Base-by-base conservation (phyloP, 768 basidiomycete genomes). In the Psilocybe azurescens region DNA sequence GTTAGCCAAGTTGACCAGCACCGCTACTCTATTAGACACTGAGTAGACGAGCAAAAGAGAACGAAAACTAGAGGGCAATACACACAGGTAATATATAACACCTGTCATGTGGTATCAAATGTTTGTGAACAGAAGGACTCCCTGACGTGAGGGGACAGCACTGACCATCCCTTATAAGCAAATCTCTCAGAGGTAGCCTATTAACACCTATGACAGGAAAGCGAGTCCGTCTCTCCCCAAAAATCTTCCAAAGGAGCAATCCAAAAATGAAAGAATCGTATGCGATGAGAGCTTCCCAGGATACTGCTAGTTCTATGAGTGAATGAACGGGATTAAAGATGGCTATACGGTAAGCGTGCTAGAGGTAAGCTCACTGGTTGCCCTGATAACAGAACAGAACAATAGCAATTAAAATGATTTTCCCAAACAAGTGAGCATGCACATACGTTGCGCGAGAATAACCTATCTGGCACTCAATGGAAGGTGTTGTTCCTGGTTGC, bases 231-330 rank as follows among this genome's bases (percentile, higher is more conserved):
- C 44, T 11, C 9, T 47, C 56, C 16, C 48, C 28, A 41, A n/a
- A 57, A 5, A 20, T 57, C 18, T 46, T 57, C n/a, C 16, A 57
- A 5, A 57, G 7, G 11, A 47, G n/a, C 4, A 57, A 47, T 28
- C 28, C 33, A 47, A 57, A 57, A 16, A 57, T 57, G 29, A 57
- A 14, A 16, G 30, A 33, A 33, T 57, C 56, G 30, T 57, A 57
- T 11, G 16, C 44, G 46, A 57, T 47, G 28, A 57, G 44, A 20
- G 39, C 39, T 18, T 57, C 56, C 56, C 56, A 57, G 5, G 56
- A 29, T 8, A 18, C 46, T 2, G 56, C 56, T 14, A 57, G 4
- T 46, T 30, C 56, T 57, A 14, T 32, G 3, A 18, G 16, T n/a
- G 9, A 38, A 16, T 7, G 5, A 55, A 5, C 14, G 8, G n/a